phyloP scores from a whole-genome alignment of 352 stramenopile species.

The Globisporangium mamillatum region DNA sequence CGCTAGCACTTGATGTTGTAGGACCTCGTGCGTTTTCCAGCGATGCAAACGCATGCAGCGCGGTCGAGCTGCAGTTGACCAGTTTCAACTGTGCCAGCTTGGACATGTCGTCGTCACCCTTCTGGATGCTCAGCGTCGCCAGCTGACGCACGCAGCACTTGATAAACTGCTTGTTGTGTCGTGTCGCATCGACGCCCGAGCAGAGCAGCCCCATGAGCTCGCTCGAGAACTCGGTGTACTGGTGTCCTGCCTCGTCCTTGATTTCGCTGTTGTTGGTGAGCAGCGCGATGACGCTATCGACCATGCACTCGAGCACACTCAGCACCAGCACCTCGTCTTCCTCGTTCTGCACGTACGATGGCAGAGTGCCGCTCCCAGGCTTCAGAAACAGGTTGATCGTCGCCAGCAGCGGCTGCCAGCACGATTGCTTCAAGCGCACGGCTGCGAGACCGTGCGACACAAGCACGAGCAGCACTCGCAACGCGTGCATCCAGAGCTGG shows the following conservation, averaged over 20 bases:
- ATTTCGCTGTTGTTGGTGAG: constrained; percentile 34
- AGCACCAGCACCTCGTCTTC: constrained; percentile 78
- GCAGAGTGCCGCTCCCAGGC: constrained; percentile 49
- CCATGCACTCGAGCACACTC: constrained; percentile 71
- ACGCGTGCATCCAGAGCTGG: constrained; percentile 75
- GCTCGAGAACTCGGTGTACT: constrained; percentile 41
- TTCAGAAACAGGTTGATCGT: constrained; percentile 64
- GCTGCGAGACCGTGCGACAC: constrained; percentile 66
- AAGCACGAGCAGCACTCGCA: constrained; percentile 67
- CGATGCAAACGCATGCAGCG: constrained; percentile 42
- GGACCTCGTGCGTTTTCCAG: constrained; percentile 29
- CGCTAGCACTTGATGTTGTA: neutral
- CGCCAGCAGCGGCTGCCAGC: constrained; percentile 54
- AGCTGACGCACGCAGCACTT: constrained; percentile 78
- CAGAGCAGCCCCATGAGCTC: constrained; percentile 59
- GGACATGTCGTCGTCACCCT: constrained; percentile 44
- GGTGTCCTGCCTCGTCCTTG: constrained; percentile 12
- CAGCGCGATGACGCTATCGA: constrained; percentile 64
- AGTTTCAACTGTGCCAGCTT: constrained; percentile 46
- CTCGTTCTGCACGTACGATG: constrained; percentile 57
- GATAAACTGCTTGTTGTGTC: constrained; percentile 60
- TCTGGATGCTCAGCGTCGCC: constrained; percentile 67
- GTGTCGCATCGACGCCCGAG: constrained; percentile 49
- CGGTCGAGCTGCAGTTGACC: constrained; percentile 56
- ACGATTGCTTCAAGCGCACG: constrained; percentile 43